A percentile compares a stretch with the other conserved stretches of the same genome.
These are phyloP conservation scores for Phytophthora lateralis DNA, from an alignment of 352 stramenopile genomes.

Conservation along the genomic window DNA sequence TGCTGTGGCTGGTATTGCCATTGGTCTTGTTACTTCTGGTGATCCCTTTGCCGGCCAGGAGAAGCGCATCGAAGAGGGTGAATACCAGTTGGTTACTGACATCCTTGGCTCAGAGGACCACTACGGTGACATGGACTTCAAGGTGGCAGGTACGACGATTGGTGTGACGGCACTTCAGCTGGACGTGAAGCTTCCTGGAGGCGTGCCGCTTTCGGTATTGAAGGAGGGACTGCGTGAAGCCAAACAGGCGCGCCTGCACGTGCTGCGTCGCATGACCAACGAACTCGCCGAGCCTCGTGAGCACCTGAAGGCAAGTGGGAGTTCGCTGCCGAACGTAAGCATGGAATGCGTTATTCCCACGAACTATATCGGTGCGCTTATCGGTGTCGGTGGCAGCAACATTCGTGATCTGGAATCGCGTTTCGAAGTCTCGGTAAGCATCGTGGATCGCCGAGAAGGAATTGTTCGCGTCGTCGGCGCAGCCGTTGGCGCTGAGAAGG, in stretches of 20 bases:
- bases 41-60: conserved; percentile 56
- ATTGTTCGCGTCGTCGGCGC: conserved; percentile 90
- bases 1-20: conserved; percentile 95
- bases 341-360: conserved; percentile 70
- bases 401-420: conserved; percentile 77
- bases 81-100: conserved; percentile 95
- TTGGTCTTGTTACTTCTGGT: conserved; percentile 87
- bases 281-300: conserved; percentile 65
- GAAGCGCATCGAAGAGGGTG: conserved; percentile 61
- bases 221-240: conserved; percentile 86
- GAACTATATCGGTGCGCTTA: conserved; percentile 63
- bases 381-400: conserved; percentile 75
- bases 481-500: conserved; percentile 70
- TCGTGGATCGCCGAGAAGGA: conserved; percentile 83
- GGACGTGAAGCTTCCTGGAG: conserved; percentile 95
- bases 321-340: conserved; percentile 42
- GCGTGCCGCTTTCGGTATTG: conserved; percentile 86
- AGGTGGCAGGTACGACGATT: conserved; percentile 90
- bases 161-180: conserved; percentile 97
- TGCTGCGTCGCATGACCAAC: conserved; percentile 88
- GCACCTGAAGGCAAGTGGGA: conserved; percentile 55
- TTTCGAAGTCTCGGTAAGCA: conserved; percentile 65
- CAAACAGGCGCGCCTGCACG: conserved; percentile 73
- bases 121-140: conserved; percentile 99
- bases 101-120: conserved; percentile 98